A percentile compares a stretch with the other conserved stretches of the same genome.
phyloP scores from a whole-genome alignment of 805 yeast genomes.

The Clavispora vitiphila region DNA sequence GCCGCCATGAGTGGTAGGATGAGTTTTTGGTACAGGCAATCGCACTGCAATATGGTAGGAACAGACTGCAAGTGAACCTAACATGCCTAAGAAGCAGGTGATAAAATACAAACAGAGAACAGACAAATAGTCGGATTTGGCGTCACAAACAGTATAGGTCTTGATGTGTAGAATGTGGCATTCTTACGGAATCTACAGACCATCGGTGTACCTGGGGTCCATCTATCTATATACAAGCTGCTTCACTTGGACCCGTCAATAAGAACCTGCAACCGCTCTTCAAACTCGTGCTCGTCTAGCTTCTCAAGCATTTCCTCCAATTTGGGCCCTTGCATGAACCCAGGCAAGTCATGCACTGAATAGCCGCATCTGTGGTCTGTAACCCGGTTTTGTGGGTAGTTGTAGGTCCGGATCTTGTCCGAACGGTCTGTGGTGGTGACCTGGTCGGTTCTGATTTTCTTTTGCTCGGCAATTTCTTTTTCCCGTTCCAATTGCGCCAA shows the following conservation, averaged over 20 bases:
- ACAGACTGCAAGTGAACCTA: too few relatives aligned
- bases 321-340: slow-evolving; percentile 34
- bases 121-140: too few relatives aligned
- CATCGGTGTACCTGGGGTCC: too few relatives aligned
- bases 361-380: slow-evolving; percentile 91
- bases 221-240: slow-evolving; percentile 2
- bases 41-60: too few relatives aligned
- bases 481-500: slow-evolving; percentile 75
- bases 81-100: too few relatives aligned
- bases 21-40: background rate
- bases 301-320: slow-evolving; percentile 32
- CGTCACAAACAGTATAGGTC: too few relatives aligned
- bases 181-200: too few relatives aligned
- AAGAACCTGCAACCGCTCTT: slow-evolving; percentile 27
- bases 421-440: slow-evolving; percentile 86
- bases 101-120: too few relatives aligned
- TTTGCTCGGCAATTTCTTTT: slow-evolving; percentile 60
- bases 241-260: slow-evolving; percentile 5
- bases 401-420: slow-evolving; percentile 91
- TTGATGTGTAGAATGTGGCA: too few relatives aligned
- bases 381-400: slow-evolving; percentile 85
- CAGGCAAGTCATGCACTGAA: slow-evolving; percentile 65
- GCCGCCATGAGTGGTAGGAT: slow-evolving; percentile 1
- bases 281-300: slow-evolving; percentile 35
- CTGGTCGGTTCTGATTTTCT: slow-evolving; percentile 68